phyloP scores from a whole-genome alignment of 768 basidiomycete species.

The Lactarius hengduanensis region DNA sequence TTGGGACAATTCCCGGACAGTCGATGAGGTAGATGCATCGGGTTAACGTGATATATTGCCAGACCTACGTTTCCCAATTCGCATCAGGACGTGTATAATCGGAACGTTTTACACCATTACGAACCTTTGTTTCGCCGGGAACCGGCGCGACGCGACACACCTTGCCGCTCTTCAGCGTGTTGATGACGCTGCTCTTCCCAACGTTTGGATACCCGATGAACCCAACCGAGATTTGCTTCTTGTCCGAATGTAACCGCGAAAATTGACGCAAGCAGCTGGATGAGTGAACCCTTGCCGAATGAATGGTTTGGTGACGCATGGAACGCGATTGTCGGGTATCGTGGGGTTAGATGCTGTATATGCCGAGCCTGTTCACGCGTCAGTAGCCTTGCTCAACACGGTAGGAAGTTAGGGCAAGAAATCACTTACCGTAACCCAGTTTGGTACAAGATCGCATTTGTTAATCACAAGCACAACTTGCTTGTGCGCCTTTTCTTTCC shows the following conservation, averaged over 20 bases:
- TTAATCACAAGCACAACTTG: conserved; percentile 96
- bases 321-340: conserved; percentile 96
- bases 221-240: conserved; percentile 98
- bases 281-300: conserved; percentile 97
- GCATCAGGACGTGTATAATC: background rate
- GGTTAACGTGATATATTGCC: conserved; percentile 99
- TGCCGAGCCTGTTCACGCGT: conserved; percentile 71
- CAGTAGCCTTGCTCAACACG: background rate
- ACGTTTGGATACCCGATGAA: conserved; percentile 99
- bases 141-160: conserved; percentile 96
- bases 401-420: conserved; percentile 1
- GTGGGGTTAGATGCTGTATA: conserved; percentile 91
- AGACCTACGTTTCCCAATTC: conserved; percentile 49
- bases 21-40: conserved; percentile 98
- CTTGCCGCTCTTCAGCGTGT: conserved; percentile 96
- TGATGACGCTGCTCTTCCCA: conserved; percentile 96
- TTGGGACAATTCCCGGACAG: conserved; percentile 97
- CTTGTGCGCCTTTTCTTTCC: conserved; percentile 96
- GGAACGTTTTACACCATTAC: background rate
- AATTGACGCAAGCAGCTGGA: conserved; percentile 97
- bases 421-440: conserved; percentile 93
- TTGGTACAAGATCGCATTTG: conserved; percentile 98
- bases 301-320: conserved; percentile 99
- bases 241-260: conserved; percentile 94
- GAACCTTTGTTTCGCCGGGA: conserved; percentile 92